Evolutionary conservation across 148 eudicot species (phyloP).

Genomic region (Polygonum aviculare): DNA sequence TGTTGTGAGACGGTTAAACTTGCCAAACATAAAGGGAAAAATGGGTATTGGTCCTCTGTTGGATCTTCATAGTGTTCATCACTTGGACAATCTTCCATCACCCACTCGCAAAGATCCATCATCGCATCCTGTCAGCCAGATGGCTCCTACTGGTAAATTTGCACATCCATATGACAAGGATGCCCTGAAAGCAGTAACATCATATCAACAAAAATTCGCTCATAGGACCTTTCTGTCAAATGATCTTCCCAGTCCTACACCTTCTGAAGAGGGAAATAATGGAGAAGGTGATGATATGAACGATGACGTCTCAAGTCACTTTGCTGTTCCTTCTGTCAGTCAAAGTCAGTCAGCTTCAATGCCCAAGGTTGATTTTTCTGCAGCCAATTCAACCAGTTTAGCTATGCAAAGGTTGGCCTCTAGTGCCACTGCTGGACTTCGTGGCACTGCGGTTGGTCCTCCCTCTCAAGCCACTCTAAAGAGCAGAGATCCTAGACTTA

Average conservation of each 20-base stretch:
- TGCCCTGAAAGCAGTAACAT: slow-evolving; percentile 74
- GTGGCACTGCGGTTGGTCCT: slow-evolving; percentile 23
- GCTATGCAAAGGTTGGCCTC: slow-evolving; percentile 26
- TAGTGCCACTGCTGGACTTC: slow-evolving; percentile 22
- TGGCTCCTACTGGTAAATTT: slow-evolving; percentile 12
- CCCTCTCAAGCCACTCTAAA: slow-evolving; percentile 28
- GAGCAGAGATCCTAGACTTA: slow-evolving; percentile 90
- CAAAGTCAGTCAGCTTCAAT: slow-evolving; percentile 18
- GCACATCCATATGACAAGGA: slow-evolving; percentile 81
- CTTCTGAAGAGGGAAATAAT: slow-evolving; percentile 63
- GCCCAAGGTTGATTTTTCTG: slow-evolving; percentile 27
- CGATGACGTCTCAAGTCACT: slow-evolving; percentile 65
- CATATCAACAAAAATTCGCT: slow-evolving; percentile 90
- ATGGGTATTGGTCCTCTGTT: slow-evolving; percentile 47
- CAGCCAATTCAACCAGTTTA: slow-evolving; percentile 19
- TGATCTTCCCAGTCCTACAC: slow-evolving; percentile 97
- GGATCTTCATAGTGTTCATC: slow-evolving; percentile 85
- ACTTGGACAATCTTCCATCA: slow-evolving; percentile 88
- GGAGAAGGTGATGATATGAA: slow-evolving; percentile 42
- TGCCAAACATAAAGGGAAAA: slow-evolving; percentile 39
- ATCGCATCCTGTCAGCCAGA: slow-evolving; percentile 22
- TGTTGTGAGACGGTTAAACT: slow-evolving; percentile 22
- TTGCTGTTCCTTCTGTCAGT: slow-evolving; percentile 15
- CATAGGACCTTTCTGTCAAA: slow-evolving; percentile 38
- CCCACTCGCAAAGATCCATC: slow-evolving; percentile 60